phyloP scores from a whole-genome alignment of 805 yeast genomes.

The Ogataea saltuana region DNA sequence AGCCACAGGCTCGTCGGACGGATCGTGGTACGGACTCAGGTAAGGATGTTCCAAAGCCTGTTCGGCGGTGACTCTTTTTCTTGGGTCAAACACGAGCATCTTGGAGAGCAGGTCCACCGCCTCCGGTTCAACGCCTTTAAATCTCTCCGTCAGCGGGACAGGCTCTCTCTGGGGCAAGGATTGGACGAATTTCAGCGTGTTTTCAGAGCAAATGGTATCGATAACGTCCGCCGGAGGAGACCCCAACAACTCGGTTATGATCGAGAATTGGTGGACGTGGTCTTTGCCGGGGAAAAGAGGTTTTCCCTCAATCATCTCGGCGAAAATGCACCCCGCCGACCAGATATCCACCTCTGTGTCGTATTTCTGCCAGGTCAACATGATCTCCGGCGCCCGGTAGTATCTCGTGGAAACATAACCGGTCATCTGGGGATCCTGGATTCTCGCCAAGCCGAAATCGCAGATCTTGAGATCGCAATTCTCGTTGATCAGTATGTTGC shows the following conservation, averaged over 20 bases:
- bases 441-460: conserved; percentile 94
- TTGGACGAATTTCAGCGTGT: conserved; percentile 90
- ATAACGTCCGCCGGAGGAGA: conserved; percentile 96
- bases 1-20: conserved; percentile 95
- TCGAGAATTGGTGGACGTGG: conserved; percentile 96
- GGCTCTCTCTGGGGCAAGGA: conserved; percentile 92
- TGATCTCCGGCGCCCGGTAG: conserved; percentile 97
- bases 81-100: conserved; percentile 94
- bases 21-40: conserved; percentile 94
- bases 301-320: conserved; percentile 96
- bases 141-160: conserved; percentile 80
- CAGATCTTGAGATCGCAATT: conserved; percentile 94
- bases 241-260: conserved; percentile 89
- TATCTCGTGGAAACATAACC: conserved; percentile 96
- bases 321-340: conserved; percentile 97
- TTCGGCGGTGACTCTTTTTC: conserved; percentile 89
- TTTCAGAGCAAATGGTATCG: conserved; percentile 93
- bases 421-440: conserved; percentile 99
- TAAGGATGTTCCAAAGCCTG: conserved; percentile 90
- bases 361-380: conserved; percentile 98
- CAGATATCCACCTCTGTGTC: conserved; percentile 96
- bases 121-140: conserved; percentile 75
- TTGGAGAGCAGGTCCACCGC: conserved; percentile 86
- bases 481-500: conserved; percentile 85
- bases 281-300: conserved; percentile 98